These are phyloP conservation scores for Pseudonectria foliicola DNA, from an alignment of 2,329 filamentous ascomycete genomes.

Conservation along the genomic window DNA sequence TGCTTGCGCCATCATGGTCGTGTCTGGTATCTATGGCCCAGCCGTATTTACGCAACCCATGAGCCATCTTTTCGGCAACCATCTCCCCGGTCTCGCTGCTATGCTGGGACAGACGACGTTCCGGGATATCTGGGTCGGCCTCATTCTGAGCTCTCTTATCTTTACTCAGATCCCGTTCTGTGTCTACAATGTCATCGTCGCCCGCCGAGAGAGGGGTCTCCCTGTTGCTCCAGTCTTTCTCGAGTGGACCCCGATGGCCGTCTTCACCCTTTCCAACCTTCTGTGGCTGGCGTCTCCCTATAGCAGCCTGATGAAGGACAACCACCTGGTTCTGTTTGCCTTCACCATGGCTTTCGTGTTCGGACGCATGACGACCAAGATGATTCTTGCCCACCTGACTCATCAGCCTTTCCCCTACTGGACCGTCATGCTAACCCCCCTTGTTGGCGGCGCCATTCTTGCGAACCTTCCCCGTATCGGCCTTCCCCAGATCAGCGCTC, in stretches of 20 bases:
- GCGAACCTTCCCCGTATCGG: constrained; percentile 77
- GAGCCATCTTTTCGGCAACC: constrained; percentile 55
- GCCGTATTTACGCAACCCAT: constrained; percentile 78
- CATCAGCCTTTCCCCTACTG: constrained; percentile 93
- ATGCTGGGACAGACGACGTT: constrained; percentile 66
- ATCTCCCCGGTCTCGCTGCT: constrained; percentile 43
- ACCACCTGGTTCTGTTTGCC: constrained; percentile 88
- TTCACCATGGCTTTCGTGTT: constrained; percentile 95
- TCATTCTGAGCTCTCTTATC: constrained; percentile 60
- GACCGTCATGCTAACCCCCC: constrained; percentile 83
- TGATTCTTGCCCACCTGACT: constrained; percentile 92
- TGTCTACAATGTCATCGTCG: constrained; percentile 74
- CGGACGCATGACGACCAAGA: constrained; percentile 96
- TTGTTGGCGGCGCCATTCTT: constrained; percentile 76
- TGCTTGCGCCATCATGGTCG: constrained; percentile 76
- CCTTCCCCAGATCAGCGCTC: constrained; percentile 56
- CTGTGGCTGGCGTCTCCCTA: constrained; percentile 88
- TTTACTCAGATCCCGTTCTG: constrained; percentile 80
- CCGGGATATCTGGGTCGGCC: constrained; percentile 78
- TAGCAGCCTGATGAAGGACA: constrained; percentile 72
- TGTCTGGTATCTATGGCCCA: constrained; percentile 82
- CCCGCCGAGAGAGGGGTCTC: constrained; percentile 63
- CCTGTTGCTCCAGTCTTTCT: constrained; percentile 78
- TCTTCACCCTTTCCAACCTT: constrained; percentile 68
- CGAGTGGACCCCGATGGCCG: constrained; percentile 86